These are phyloP conservation scores for Aspergillus uvarum DNA, from an alignment of 2,329 filamentous ascomycete genomes.

Conservation along the genomic window DNA sequence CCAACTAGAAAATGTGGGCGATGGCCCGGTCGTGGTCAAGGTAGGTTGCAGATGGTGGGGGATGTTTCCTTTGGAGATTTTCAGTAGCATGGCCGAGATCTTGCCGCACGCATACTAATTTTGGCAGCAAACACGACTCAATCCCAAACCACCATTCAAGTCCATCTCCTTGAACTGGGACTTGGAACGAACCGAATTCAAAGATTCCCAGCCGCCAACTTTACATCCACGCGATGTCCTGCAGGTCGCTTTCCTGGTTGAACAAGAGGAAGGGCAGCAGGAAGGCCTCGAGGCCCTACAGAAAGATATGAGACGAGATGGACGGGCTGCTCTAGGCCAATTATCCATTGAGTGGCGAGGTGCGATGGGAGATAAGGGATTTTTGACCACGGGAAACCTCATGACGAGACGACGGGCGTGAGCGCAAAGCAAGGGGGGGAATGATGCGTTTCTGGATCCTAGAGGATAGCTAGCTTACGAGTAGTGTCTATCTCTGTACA, in stretches of 20 bases:
- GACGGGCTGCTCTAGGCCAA: conserved; percentile 69
- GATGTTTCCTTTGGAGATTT: neutral
- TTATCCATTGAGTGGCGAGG: conserved; percentile 85
- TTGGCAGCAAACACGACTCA: conserved; percentile 47
- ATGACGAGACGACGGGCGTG: conserved; percentile 44
- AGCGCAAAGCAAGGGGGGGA: conserved; percentile 9
- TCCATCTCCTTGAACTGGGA: conserved; percentile 58
- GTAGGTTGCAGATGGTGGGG: conserved; percentile 35
- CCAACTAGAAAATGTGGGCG: conserved; percentile 91
- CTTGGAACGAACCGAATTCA: conserved; percentile 34
- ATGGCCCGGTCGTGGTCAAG: conserved; percentile 77
- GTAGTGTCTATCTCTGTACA: conserved; percentile 2
- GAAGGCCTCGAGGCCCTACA: conserved; percentile 52
- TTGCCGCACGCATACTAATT: conserved; percentile 3
- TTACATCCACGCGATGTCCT: conserved; percentile 63
- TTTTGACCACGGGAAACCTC: conserved; percentile 81
- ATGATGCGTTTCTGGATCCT: neutral
- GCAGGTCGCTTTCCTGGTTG: conserved; percentile 63
- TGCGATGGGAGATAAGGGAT: conserved; percentile 85
- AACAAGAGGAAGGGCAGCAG: conserved; percentile 52
- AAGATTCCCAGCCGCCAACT: conserved; percentile 43
- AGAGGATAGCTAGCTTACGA: neutral
- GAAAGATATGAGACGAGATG: conserved; percentile 50
- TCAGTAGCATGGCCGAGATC: too few species aligned
- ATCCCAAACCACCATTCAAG: conserved; percentile 54